These are phyloP conservation scores for Myxozyma nipponensis DNA, from an alignment of 805 yeast species.

Conservation along the genomic window DNA sequence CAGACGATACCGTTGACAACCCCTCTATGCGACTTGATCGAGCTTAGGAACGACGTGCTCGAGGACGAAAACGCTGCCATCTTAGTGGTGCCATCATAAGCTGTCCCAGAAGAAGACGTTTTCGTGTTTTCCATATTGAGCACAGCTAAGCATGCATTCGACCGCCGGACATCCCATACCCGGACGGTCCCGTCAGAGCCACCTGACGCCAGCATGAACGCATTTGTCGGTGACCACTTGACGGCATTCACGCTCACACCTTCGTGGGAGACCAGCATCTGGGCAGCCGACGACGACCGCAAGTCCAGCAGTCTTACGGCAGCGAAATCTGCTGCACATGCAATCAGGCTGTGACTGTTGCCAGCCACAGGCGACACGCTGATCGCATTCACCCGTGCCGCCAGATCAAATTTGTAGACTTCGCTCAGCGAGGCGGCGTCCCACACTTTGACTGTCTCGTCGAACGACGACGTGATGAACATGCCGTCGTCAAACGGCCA, in stretches of 20 bases:
- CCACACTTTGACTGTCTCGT: slow-evolving; percentile 73
- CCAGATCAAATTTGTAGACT: slow-evolving; percentile 63
- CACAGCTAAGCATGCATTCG: slow-evolving; percentile 58
- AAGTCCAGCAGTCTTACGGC: slow-evolving; percentile 49
- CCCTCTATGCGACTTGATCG: slow-evolving; percentile 64
- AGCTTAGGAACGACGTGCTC: slow-evolving; percentile 2
- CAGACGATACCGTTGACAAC: slow-evolving; percentile 77
- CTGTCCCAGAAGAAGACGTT: slow-evolving; percentile 14
- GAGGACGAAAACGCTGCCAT: slow-evolving; percentile 21
- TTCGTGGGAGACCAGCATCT: slow-evolving; percentile 23
- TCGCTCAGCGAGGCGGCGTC: slow-evolving; percentile 64
- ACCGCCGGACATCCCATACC: slow-evolving; percentile 80
- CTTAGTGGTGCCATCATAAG: slow-evolving; percentile 9
- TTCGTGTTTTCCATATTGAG: slow-evolving; percentile 49
- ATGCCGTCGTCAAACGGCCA: slow-evolving; percentile 87
- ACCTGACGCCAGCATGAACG: slow-evolving; percentile 68
- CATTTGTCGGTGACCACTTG: slow-evolving; percentile 69
- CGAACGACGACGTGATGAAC: slow-evolving; percentile 80
- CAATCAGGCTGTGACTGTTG: slow-evolving; percentile 52
- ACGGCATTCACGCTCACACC: slow-evolving; percentile 45
- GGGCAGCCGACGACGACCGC: slow-evolving; percentile 25
- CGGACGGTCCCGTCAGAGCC: slow-evolving; percentile 76
- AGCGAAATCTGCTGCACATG: slow-evolving; percentile 67
- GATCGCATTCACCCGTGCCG: slow-evolving; percentile 59
- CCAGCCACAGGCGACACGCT: slow-evolving; percentile 49